Evolutionary conservation across 2,329 filamentous ascomycete genomes (phyloP).

Genomic region (Camptophora hylomeconis): DNA sequence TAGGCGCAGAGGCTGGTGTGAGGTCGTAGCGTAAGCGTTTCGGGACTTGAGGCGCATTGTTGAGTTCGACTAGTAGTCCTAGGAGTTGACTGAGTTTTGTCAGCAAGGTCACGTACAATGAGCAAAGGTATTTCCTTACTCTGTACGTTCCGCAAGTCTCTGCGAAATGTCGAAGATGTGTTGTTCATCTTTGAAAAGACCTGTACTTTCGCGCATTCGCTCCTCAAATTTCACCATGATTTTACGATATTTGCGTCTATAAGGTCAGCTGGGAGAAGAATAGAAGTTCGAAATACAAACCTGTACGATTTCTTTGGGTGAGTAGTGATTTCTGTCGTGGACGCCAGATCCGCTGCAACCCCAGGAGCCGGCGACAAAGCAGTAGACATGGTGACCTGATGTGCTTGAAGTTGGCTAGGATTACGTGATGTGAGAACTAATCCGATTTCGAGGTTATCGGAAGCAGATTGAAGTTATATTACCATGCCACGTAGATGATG

Average conservation of each 20-base stretch:
- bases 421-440: too few relatives aligned
- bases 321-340: not conserved
- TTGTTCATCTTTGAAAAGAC: conserved; percentile 63
- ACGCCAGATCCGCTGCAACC: too few relatives aligned
- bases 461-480: too few relatives aligned
- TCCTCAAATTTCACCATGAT: conserved; percentile 71
- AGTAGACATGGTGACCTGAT: conserved; percentile 2
- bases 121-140: conserved; percentile 45
- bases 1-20: conserved; percentile 29
- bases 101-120: too few relatives aligned
- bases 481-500: too few relatives aligned
- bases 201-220: conserved; percentile 58
- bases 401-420: too few relatives aligned
- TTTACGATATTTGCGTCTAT: conserved; percentile 73
- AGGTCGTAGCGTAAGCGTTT: conserved; percentile 64
- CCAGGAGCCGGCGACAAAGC: too few relatives aligned
- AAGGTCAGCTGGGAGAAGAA: too few relatives aligned
- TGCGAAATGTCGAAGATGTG: conserved; percentile 69
- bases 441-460: too few relatives aligned
- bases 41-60: conserved; percentile 67
- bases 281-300: conserved; percentile 1
- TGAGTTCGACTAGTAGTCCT: conserved; percentile 80
- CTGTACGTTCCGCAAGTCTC: conserved; percentile 78
- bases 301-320: conserved; percentile 13
- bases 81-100: conserved; percentile 57